Base-by-base conservation (phyloP, 169 alveolate species). In the Ichthyophthirius multifiliis region DNA sequence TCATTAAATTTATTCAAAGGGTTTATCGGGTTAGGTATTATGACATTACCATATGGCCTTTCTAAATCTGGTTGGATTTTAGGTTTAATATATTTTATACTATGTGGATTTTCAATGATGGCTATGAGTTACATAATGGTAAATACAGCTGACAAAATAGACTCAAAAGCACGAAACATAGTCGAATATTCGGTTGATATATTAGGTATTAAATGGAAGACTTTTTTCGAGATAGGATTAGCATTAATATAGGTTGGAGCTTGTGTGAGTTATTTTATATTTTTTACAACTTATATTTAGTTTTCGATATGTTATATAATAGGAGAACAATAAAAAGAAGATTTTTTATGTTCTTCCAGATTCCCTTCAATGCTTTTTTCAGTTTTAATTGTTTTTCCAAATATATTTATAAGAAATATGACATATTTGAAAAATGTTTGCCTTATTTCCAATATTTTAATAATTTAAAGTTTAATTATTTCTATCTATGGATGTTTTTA, bases 11-110 rank as follows among this genome's bases (percentile, higher is more conserved):
- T 65, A 41, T 9, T 65, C 0, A 65, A 65, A 41, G 46, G 46
- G 9, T 31, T 65, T 32, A 30, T 65, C 35, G 75, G 75, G n/a
- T 32, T 65, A 15, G 75, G 75, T 31, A 35, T 65, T n/a, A 32
- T 65, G 35, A 41, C 75, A 6, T 12, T 65, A 18, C 75, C 75
- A 1, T 30, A 34, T 31, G 75, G 48, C 5, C 34, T 65, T 65
- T 31, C 75, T 3, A 32, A 35, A 30, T 30, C 45, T 31, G 75
- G 75, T 7, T 65, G 75, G 75, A 10, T 65, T 6, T 43, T 43
- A 65, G 75, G 75, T 12, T 3, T 15, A 15, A 32, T 65, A 7
- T 15, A 32, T 1, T 35, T 65, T 35, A 13, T 32, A 34, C 9
- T 16, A 18, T 31, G 43, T 12, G 75, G 43, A 30, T 34, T 15